Evolutionary conservation across 179 eudicot genomes (phyloP), one percentile per base, ranked within the genome.

Genomic region (Beta corolliflora): DNA sequence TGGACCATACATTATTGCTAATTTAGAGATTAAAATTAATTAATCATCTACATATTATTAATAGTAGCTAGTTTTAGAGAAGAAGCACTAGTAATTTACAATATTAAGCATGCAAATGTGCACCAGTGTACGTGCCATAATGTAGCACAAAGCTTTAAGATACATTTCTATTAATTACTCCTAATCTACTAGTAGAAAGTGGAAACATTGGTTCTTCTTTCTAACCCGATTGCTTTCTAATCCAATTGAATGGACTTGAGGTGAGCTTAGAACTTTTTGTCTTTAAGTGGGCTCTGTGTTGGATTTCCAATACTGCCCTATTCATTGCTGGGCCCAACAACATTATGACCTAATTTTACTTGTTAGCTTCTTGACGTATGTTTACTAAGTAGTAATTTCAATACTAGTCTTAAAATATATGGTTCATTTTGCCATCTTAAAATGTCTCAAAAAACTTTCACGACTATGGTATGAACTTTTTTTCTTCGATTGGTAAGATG

Each of bases 211-310:
- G 19, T 58, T 3, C 5, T 5, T 9, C n/a, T 61, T 16, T n/a
- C 29, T 61, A 15, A 59, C 21, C 12, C 36, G n/a, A 36, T 5
- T 68, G 52, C 50, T 68, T 44, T 68, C 21, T 68, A 68, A 4
- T 41, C 72, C 50, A 36, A 36, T 13, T 58, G 23, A 53, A 64
- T 41, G 46, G 48, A 36, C 41, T 36, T 36, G 41, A 36, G 41
- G 41, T 36, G 41, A 79, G 46, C 71, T 46, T 21, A 58, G 19
- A 73, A 63, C 73, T 63, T 25, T 60, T 31, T 36, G 41, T 21
- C 56, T 18, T 65, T 65, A 77, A 60, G 81, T 82, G 87, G 85
- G 71, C 80, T 77, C 80, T 77, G 86, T 80, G 89, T 84, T 71
- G 85, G 89, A 87, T 76, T 81, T 46, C 89, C 87, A 86, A 68